phyloP scores from a whole-genome alignment of 768 basidiomycete species.

The Lactarius pseudohatsudake region DNA sequence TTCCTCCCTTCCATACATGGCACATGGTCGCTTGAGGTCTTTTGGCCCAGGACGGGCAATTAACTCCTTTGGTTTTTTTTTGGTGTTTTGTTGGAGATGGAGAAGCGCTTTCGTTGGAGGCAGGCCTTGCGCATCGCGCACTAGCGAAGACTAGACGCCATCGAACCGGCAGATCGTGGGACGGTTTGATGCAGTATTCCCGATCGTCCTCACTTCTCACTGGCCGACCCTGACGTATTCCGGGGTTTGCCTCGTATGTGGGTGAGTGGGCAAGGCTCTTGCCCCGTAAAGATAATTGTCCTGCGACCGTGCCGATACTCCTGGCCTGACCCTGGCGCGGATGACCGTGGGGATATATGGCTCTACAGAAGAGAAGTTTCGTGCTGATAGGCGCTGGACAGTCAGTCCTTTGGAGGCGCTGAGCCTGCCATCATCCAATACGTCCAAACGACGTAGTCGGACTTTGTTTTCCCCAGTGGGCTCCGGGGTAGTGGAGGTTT shows the following conservation, averaged over 20 bases:
- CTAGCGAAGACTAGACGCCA: not conserved
- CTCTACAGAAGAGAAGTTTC: not conserved
- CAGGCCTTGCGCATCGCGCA: not conserved
- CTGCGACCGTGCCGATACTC: not conserved
- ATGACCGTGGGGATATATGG: not conserved
- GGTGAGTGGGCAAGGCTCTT: not conserved
- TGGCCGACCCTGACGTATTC: constrained; percentile 11
- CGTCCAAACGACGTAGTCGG: constrained; percentile 1
- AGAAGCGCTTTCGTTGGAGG: not conserved
- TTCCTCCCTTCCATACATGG: not conserved
- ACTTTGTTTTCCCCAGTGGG: constrained; percentile 10
- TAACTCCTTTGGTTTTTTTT: not conserved
- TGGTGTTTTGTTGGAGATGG: not conserved
- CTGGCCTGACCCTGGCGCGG: not conserved
- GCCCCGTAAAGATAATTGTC: not conserved
- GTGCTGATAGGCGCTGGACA: not conserved
- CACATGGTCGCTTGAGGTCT: not conserved
- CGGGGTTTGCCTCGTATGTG: constrained; percentile 4
- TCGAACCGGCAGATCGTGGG: not conserved
- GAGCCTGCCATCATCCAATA: not conserved
- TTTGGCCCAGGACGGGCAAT: not conserved
- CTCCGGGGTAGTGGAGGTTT: not conserved
- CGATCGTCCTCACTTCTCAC: not conserved
- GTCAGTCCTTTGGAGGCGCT: not conserved
- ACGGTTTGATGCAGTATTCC: not conserved